Base-by-base conservation (phyloP, 2,329 filamentous ascomycete genomes). In the Talaromyces sp. region DNA sequence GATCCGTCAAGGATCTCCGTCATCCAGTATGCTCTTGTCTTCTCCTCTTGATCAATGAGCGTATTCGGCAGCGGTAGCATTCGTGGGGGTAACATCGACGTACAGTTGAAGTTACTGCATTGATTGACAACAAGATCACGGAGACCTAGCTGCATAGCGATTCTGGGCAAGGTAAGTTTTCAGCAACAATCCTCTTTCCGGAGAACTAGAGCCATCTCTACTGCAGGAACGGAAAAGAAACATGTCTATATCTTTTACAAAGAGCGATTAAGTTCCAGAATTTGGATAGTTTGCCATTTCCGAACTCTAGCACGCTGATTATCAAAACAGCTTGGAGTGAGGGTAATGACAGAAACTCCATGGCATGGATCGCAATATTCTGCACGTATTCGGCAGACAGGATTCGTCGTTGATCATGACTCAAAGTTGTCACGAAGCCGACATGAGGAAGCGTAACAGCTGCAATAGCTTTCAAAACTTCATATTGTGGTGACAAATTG, bases 21-120 rank as follows among this genome's bases (percentile, higher is more conserved):
- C 75, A 77, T 77, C 75, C 76, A 77, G 63, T 75, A 77, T 33
- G 75, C 75, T 64, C 76, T 69, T 19, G 77, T 74, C 37, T 70
- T 69, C 63, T 76, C 76, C 68, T 78, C 75, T 35, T 71, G 70
- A 31, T 76, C 73, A 16, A 77, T 72, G 1, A 75, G 65, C 1
- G 73, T 73, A 14, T 69, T 68, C 10, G 73, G 74, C 24, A 69
- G 31, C 27, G 66, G 35, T 22, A 70, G 65, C 66, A 71, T 74
- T 14, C 72, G 70, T 14, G 71, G 72, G 19, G 73, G 70, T 4
- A 73, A 57, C 10, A 65, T 72, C 22, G 73, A 73, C 5, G 71
- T 61, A 27, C 71, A 69, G 49, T 74, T 71, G 67, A 72, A 72
- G 47, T 73, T 73, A 13, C 72, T 67, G 33, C 69, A 69, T n/a